phyloP scores from a whole-genome alignment of 352 stramenopile genomes.

The Globisporangium echinulatum region DNA sequence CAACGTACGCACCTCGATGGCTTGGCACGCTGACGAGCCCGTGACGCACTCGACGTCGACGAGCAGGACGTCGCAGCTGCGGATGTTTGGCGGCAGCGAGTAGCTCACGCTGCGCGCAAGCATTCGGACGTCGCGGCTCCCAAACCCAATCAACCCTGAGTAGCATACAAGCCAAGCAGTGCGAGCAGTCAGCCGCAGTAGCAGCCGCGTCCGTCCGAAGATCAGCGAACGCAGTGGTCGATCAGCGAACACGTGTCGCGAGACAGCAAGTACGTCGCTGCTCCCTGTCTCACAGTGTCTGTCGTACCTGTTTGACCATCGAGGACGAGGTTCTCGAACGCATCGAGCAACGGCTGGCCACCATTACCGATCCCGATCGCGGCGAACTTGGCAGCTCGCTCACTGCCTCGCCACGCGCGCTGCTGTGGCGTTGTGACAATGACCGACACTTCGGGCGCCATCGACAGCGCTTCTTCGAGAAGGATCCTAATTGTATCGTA shows the following conservation, averaged over 20 bases:
- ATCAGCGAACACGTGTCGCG: too few relatives aligned
- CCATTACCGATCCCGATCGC: constrained; percentile 11
- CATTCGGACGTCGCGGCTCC: constrained; percentile 5
- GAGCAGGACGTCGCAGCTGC: constrained; percentile 6
- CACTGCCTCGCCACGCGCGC: constrained; percentile 2
- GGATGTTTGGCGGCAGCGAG: constrained; percentile 1
- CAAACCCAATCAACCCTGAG: constrained; percentile 8
- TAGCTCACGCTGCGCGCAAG: constrained; percentile 4
- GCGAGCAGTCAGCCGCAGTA: too few relatives aligned
- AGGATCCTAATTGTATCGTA: constrained; percentile 1
- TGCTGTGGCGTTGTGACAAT: constrained; percentile 2
- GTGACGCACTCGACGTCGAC: constrained; percentile 11
- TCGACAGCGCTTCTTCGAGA: constrained; percentile 9
- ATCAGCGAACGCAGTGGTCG: too few relatives aligned
- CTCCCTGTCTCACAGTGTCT: too few relatives aligned
- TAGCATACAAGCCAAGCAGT: too few relatives aligned
- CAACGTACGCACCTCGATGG: constrained; percentile 3
- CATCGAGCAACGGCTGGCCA: constrained; percentile 5
- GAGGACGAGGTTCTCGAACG: constrained; percentile 3
- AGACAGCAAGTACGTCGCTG: too few relatives aligned
- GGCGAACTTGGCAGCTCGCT: constrained; percentile 1
- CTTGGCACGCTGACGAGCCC: constrained; percentile 6
- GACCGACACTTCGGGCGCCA: neutral
- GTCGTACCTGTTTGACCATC: constrained; percentile 2
- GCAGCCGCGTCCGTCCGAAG: too few relatives aligned